These are phyloP conservation scores for Asterella californica DNA, from an alignment of 225 moss, liverwort and hornwort genomes.

Conservation along the genomic window DNA sequence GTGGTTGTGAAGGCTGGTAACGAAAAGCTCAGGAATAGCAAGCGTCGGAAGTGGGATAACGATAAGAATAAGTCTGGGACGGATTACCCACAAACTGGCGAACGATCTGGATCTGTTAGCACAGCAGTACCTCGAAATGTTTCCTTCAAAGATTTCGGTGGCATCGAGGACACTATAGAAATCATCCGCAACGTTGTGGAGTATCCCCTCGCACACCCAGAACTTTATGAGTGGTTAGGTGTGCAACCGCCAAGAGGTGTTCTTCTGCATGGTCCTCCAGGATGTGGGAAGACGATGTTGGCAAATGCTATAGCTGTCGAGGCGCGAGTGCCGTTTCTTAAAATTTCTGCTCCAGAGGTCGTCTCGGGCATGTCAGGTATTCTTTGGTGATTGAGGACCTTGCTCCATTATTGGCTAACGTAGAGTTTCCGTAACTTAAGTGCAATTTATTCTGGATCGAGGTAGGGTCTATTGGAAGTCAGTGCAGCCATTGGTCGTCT, in stretches of 20 bases:
- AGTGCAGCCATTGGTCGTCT: background rate
- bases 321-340: constrained; percentile 79
- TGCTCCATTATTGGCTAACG: background rate
- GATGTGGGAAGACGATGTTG: constrained; percentile 97
- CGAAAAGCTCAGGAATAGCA: constrained; percentile 25
- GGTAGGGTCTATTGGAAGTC: background rate
- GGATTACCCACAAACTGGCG: constrained; percentile 35
- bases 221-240: constrained; percentile 75
- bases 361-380: constrained; percentile 99
- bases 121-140: constrained; percentile 63
- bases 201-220: constrained; percentile 73
- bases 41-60: constrained; percentile 50
- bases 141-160: constrained; percentile 79
- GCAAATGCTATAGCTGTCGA: constrained; percentile 96
- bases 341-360: constrained; percentile 96
- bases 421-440: background rate
- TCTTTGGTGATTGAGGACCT: background rate
- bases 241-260: constrained; percentile 78
- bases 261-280: constrained; percentile 89
- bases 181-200: constrained; percentile 78
- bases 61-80: constrained; percentile 41
- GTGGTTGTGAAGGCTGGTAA: constrained; percentile 5
- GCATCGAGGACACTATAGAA: constrained; percentile 68
- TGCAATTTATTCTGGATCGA: background rate
- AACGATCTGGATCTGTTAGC: constrained; percentile 37